Base-by-base conservation (phyloP, 768 basidiomycete species). In the Pleurotus citrinopileatus region DNA sequence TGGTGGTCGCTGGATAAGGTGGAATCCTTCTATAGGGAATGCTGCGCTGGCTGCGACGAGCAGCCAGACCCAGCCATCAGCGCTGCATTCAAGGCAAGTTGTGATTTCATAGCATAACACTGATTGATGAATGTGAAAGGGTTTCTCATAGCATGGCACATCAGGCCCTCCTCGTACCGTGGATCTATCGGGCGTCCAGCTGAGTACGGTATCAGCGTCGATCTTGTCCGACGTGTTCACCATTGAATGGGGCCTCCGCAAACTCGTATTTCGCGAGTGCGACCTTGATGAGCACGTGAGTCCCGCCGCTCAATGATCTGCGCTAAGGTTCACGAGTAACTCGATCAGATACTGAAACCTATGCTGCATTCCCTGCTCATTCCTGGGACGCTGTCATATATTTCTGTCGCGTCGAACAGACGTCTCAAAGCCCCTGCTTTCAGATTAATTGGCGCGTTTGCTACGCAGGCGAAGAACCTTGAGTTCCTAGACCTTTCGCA, bases 401-500 rank as follows among this genome's bases (percentile, higher is more conserved):
- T 98, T 17, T 93, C 91, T 1, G 75, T 98, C 20, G 87, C 93
- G 17, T 91, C 91, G 5, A 98, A 98, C 66, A 78, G 86, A 62
- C 84, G 86, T 36, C 75, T 99, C 50, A 92, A 91, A 63, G 66
- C 79, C 0, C 69, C 79, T 5, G 91, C 89, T 0, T 96, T 92
- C 74, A 82, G 84, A 52, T 69, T 93, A 0, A 71, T 97, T 13
- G 91, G 89, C 9, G 83, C 88, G 7, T 98, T 91, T 67, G 68
- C 91, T 3, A 69, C 77, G n/a, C 53, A 95, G 89, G 85, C 93
- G 10, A 82, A 81, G 60, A 79, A 70, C 50, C 70, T 98, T 7
- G 86, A 90, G 56, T 97, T 94, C 70, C 79, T 98, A 28, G 95
- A 99, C 66, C 69, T 99, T 22, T 94, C 93, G 2, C 90, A 92